Base-by-base conservation (phyloP, 1,139 yeast genomes). In the Pichia sp. region DNA sequence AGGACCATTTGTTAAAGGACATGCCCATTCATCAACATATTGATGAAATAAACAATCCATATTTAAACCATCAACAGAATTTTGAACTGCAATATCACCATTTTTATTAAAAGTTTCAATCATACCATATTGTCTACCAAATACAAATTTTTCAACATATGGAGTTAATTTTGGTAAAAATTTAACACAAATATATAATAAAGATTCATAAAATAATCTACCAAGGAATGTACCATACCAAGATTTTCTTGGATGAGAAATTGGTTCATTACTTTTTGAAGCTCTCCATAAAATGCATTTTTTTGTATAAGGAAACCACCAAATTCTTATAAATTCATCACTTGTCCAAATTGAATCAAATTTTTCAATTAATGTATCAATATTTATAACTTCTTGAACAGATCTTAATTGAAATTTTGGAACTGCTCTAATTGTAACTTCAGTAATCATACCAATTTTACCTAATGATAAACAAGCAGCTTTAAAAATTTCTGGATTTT, bases 231-330 rank as follows among this genome's bases (percentile, higher is more conserved):
- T 84, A 37, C 95, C 96, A 72, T 88, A 88, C 88, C 95, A 89
- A 37, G 94, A 81, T 35, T 74, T 74, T 58, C 87, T 74, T 39
- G 92, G 88, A 2, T 68, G 73, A n/a, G 86, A 75, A 43, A 81
- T 68, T 1, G 83, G 77, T 41, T 83, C 86, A 31, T 71, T 70
- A 2, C 83, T 71, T 63, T 87, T 87, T 41, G 79, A 72, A 33
- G 95, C 97, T 62, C 95, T 79, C 97, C 97, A 92, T 46, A 89
- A 71, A 35, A 89, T 82, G 70, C 96, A 87, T 59, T 83, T 83
- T 48, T 79, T 79, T 28, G 94, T 76, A 65, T 92, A 92, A 1
- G 98, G 98, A 66, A 86, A 92, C 97, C 98, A 92, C 97, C 97
- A 92, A 45, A 89, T 79, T 55, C 97, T 78, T 42, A 88, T 83